Conservation (phyloP, 2,329 filamentous ascomycete genomes). For the Aspergillus terreus region DNA sequence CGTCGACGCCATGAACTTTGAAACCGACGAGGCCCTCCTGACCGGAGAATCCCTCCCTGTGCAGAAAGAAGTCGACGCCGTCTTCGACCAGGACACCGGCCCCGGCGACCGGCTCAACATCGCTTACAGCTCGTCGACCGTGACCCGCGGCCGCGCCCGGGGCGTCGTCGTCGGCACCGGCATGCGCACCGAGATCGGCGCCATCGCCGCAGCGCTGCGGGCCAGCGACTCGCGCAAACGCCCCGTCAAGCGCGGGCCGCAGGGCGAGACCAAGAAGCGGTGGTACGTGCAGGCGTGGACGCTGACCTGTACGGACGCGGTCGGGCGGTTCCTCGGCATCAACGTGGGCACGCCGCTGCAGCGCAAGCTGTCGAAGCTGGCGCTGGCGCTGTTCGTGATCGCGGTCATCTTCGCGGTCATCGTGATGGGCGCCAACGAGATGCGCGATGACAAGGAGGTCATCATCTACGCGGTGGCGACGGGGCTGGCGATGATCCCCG, state of each 20-base stretch:
- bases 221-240: conserved; percentile 53
- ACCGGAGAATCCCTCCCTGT: conserved; percentile 62
- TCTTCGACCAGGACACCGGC: conserved; percentile 51
- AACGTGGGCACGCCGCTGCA: conserved; percentile 68
- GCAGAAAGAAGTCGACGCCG: conserved; percentile 46
- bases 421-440: conserved; percentile 62
- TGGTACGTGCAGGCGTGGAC: conserved; percentile 52
- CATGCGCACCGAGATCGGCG: conserved; percentile 62
- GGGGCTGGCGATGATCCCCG: conserved; percentile 60
- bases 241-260: conserved; percentile 49
- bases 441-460: conserved; percentile 54
- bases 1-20: conserved; percentile 65
- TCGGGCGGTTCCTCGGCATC: conserved; percentile 63
- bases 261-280: conserved; percentile 49
- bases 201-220: conserved; percentile 62
- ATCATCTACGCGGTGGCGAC: conserved; percentile 63
- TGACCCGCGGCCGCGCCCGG: conserved; percentile 58
- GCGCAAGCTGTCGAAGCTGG: conserved; percentile 64
- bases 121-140: conserved; percentile 59
- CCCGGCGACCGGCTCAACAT: conserved; percentile 60
- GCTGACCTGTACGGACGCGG: conserved; percentile 54
- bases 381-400: conserved; percentile 62
- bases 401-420: conserved; percentile 67
- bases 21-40: conserved; percentile 66
- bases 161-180: conserved; percentile 60